These are phyloP conservation scores for Hirsutella thompsonii DNA, from an alignment of 2,329 filamentous ascomycete genomes.

Conservation along the genomic window DNA sequence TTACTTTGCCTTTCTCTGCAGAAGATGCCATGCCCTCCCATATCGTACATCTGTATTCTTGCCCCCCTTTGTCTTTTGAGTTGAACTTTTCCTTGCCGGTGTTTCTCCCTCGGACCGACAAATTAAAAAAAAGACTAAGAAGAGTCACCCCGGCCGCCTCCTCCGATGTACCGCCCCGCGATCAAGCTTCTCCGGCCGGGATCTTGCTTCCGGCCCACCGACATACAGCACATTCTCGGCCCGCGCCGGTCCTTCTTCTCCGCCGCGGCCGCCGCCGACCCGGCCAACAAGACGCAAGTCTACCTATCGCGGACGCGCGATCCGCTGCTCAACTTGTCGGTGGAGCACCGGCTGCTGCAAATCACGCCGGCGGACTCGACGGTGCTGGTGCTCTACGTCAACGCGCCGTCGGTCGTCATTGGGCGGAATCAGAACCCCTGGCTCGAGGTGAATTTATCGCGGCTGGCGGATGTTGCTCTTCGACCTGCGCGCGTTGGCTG, in stretches of 20 bases:
- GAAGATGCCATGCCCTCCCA: too few species aligned
- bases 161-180: not conserved
- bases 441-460: slow-evolving; percentile 70
- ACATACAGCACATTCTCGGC: not conserved
- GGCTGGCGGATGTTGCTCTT: slow-evolving; percentile 36
- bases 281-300: slow-evolving; percentile 45
- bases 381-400: slow-evolving; percentile 78
- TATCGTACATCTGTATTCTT: too few species aligned
- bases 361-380: slow-evolving; percentile 58
- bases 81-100: too few species aligned
- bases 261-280: slow-evolving; percentile 24
- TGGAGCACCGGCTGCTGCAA: slow-evolving; percentile 82
- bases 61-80: too few species aligned
- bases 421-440: slow-evolving; percentile 97
- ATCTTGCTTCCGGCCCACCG: not conserved
- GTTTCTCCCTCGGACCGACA: too few species aligned
- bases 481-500: slow-evolving; percentile 5
- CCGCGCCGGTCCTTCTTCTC: slow-evolving; percentile 13
- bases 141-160: too few species aligned
- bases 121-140: too few species aligned
- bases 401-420: slow-evolving; percentile 77
- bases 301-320: slow-evolving; percentile 58
- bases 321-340: slow-evolving; percentile 82
- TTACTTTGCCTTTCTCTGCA: too few species aligned
- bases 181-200: not conserved